phyloP scores from a whole-genome alignment of 148 eudicot species.

The Rhododendron williamsianum region DNA sequence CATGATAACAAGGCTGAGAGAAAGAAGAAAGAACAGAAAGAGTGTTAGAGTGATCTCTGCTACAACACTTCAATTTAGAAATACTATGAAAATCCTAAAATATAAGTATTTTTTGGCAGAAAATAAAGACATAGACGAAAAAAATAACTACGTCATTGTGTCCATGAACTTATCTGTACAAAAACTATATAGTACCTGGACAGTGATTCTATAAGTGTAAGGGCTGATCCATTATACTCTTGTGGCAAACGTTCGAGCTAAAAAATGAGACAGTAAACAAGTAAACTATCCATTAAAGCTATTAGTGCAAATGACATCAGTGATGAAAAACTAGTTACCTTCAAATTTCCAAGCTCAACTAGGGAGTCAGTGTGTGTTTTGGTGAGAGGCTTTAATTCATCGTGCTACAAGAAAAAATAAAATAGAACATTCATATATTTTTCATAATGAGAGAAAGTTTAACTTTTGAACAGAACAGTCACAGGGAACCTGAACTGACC shows the following conservation, averaged over 20 bases:
- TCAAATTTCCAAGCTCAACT: constrained; percentile 87
- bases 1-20: constrained; percentile 73
- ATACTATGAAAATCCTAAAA: neutral
- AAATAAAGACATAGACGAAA: neutral
- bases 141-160: neutral
- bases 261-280: constrained; percentile 19
- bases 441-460: neutral
- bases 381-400: constrained; percentile 90
- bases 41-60: neutral
- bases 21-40: neutral
- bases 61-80: neutral
- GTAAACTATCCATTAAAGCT: constrained; percentile 9
- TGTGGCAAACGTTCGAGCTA: constrained; percentile 87
- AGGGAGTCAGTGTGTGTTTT: constrained; percentile 81
- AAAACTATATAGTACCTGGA: constrained; percentile 56
- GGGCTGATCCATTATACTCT: constrained; percentile 84
- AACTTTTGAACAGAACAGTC: neutral
- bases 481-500: constrained; percentile 38
- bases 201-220: constrained; percentile 87
- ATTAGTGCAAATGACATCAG: constrained; percentile 2
- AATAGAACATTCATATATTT: neutral
- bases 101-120: neutral
- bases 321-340: constrained; percentile 30
- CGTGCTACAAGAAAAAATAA: constrained; percentile 56
- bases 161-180: neutral